Base-by-base conservation (phyloP, 169 alveolate genomes). In the Plasmodium malariae region DNA sequence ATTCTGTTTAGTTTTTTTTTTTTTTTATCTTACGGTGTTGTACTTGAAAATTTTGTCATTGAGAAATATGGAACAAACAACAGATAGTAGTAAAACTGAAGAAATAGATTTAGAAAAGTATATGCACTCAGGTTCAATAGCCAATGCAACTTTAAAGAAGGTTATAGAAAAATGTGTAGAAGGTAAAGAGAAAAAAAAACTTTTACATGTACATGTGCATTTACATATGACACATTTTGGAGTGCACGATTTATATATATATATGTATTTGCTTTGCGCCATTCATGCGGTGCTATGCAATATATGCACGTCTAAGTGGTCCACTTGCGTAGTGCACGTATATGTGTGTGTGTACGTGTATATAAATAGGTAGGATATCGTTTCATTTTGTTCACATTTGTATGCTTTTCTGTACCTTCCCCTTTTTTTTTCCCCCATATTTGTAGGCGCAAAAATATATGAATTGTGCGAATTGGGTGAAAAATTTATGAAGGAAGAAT, bases 41-140 rank as follows among this genome's bases (percentile, higher is more conserved):
- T 28, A 37, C 49, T 30, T 34, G 34, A 17, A 67, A 55, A 32
- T n/a, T 14, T 26, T 9, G 19, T 19, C 11, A 24, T 1, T 45
- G 26, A 49, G 9, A 40, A 76, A 76, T 0, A 76, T 76, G 89
- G 89, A 76, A 3, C 67, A 28, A 76, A 60, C 69, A 76, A 37
- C 89, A 14, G 78, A 76, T 26, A 7, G 67, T 0, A 7, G 67
- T 0, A 76, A 76, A 26, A 24, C 89, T 3, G 89, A 76, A 62
- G 89, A 76, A 36, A 76, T 76, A 34, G 89, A 76, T 67, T 63
- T 76, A 54, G 89, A 63, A 69, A 76, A 76, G 49, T 76, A 76
- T 28, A 48, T 78, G 60, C 76, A 62, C n/a, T 37, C 89, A 0
- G 89, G 89, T 48, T 62, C 76, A 36, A 76, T 76, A 48, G 89